Evolutionary conservation across 306 rosid genomes (phyloP), one percentile per base, ranked within the genome.

Genomic region (Oxytropis ochrocephala): DNA sequence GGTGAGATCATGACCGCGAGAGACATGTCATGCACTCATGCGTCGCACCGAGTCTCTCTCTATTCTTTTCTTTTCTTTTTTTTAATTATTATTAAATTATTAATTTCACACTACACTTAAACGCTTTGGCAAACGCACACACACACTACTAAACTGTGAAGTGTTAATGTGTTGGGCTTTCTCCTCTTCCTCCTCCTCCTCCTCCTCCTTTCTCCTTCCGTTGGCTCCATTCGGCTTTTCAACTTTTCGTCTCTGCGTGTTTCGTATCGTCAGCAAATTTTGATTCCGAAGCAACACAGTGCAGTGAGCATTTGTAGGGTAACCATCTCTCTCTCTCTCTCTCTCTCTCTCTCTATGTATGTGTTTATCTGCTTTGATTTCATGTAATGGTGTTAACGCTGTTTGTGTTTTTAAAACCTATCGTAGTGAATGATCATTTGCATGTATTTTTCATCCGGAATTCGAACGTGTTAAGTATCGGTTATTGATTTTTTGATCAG

Each of bases 211-310:
- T 38, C 29, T 55, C 66, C 21, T n/a, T 66, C 19, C 11, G 9
- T 42, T 56, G 12, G 3, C 24, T 52, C 36, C 17, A 55, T 51
- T 49, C 17, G 73, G 5, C 83, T 71, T 77, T 81, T 79, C 85
- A 64, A 79, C 88, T 82, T 65, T 82, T 76, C 75, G 35, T 55
- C 67, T 62, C 74, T 38, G 68, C 11, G 70, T 59, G 77, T 67
- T 82, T 73, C 43, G 9, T n/a, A 1, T 60, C 29, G 49, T 64
- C 66, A n/a, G 33, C 17, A 27, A 52, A 72, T 78, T 80, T 67
- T 46, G 67, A 56, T 18, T 65, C 55, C 11, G 13, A 48, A 17
- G 42, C 6, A 16, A 11, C 74, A 19, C 59, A 18, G 0, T 24
- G 29, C 57, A 32, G 56, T 69, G 57, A 72, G 84, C 67, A 41